Evolutionary conservation across 1,284 basidiomycete species (phyloP).

Genomic region (Microstroma glucosiphilum): DNA sequence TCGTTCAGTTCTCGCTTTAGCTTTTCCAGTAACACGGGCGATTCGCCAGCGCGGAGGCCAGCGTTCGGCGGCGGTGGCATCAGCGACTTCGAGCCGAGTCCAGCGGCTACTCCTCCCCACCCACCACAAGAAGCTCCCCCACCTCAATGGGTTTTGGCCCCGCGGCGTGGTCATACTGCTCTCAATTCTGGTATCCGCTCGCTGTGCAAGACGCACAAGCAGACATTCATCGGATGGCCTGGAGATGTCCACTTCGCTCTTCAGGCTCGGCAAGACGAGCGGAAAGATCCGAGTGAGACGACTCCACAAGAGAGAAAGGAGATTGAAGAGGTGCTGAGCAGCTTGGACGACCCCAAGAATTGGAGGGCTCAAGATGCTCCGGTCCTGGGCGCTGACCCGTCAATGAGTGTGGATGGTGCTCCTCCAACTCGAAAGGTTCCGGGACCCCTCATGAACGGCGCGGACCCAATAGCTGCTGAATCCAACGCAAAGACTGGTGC

Average conservation of each 20-base stretch:
- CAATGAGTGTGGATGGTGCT: slow-evolving; percentile 9
- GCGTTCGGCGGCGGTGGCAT: not conserved
- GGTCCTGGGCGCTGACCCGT: slow-evolving; percentile 17
- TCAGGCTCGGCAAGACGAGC: slow-evolving; percentile 36
- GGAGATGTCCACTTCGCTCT: slow-evolving; percentile 65
- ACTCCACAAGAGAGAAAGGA: slow-evolving; percentile 35
- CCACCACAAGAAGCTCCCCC: slow-evolving; percentile 17
- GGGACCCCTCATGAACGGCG: slow-evolving; percentile 39
- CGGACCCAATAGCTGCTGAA: slow-evolving; percentile 39
- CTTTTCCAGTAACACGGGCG: slow-evolving; percentile 14
- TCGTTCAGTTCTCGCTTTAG: slow-evolving; percentile 13
- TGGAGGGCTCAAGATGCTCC: slow-evolving; percentile 36
- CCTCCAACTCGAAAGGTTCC: slow-evolving; percentile 26
- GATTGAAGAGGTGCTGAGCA: slow-evolving; percentile 43
- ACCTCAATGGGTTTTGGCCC: slow-evolving; percentile 66
- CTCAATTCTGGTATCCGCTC: slow-evolving; percentile 90
- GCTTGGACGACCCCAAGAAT: slow-evolving; percentile 37
- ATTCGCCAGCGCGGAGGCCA: not conserved
- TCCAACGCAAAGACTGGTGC: slow-evolving; percentile 8
- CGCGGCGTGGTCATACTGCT: slow-evolving; percentile 83
- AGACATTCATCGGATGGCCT: slow-evolving; percentile 88
- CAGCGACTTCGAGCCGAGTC: slow-evolving; percentile 14
- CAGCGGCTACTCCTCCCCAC: slow-evolving; percentile 11
- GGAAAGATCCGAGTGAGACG: slow-evolving; percentile 35
- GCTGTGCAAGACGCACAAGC: slow-evolving; percentile 73